Percentiles rank a stretch among this genome's conserved stretches.
Conservation (phyloP, 202 grass and related monocot genomes). For the Musa balbisiana region DNA sequence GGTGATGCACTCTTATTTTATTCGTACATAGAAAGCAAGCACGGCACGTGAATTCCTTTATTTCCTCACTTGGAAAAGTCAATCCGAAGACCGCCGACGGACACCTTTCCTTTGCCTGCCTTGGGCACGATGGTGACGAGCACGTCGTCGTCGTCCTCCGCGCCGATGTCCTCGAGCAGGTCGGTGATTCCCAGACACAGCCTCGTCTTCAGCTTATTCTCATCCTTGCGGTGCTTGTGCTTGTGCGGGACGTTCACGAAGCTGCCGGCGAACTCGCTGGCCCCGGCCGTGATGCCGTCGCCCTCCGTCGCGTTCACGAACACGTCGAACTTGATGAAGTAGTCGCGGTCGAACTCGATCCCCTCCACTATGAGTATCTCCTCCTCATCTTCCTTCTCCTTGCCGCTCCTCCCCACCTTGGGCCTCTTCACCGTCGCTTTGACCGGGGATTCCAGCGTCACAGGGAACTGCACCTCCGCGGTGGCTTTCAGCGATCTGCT, state of each 20-base stretch:
- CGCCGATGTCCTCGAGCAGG: constrained; percentile 41
- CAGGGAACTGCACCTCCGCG: constrained; percentile 32
- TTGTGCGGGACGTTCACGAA: constrained; percentile 57
- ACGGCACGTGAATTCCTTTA: too few relatives aligned
- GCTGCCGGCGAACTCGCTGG: constrained; percentile 50
- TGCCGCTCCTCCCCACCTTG: constrained; percentile 22
- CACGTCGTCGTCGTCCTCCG: constrained; percentile 37
- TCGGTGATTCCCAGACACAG: constrained; percentile 48
- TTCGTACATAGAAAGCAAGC: too few relatives aligned
- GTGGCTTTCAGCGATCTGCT: neutral
- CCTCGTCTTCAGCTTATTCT: constrained; percentile 25
- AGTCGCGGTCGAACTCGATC: constrained; percentile 30
- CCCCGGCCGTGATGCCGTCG: constrained; percentile 19
- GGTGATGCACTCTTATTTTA: too few relatives aligned
- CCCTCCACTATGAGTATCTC: constrained; percentile 50
- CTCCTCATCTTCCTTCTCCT: constrained; percentile 35
- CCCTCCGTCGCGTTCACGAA: constrained; percentile 46
- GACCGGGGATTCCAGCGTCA: constrained; percentile 23
- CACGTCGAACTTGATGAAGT: constrained; percentile 54
- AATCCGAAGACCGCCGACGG: constrained; percentile 38
- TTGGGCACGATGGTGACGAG: constrained; percentile 49
- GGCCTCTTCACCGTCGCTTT: constrained; percentile 30
- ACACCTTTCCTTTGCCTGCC: constrained; percentile 37
- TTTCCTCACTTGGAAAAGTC: constrained; percentile 26
- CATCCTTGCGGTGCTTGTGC: constrained; percentile 22